These are phyloP conservation scores for Vicia sativa DNA, from an alignment of 306 rosid genomes.

Conservation along the genomic window DNA sequence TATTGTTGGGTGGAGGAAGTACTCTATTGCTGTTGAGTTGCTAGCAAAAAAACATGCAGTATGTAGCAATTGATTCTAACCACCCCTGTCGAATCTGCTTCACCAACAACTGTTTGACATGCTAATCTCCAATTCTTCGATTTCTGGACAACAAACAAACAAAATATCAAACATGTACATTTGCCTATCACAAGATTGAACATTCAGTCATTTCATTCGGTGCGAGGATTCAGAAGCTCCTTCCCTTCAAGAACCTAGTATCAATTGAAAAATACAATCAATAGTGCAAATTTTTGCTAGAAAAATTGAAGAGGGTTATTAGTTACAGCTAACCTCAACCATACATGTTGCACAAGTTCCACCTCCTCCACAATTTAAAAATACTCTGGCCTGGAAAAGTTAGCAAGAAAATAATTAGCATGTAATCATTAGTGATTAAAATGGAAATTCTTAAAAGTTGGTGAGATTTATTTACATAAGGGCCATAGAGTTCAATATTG, in stretches of 20 bases:
- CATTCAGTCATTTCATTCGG: slow-evolving; percentile 38
- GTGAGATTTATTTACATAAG: slow-evolving; percentile 60
- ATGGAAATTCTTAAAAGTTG: not conserved
- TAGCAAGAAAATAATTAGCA: slow-evolving; percentile 22
- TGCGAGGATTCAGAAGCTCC: slow-evolving; percentile 76
- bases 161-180: not conserved
- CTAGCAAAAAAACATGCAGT: too few relatives aligned
- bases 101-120: slow-evolving; percentile 86
- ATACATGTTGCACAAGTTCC: slow-evolving; percentile 91
- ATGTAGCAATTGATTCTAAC: too few relatives aligned
- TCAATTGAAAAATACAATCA: slow-evolving; percentile 19
- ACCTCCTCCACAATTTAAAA: slow-evolving; percentile 82
- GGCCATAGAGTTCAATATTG: slow-evolving; percentile 79
- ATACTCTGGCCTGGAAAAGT: slow-evolving; percentile 56
- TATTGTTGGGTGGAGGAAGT: too few relatives aligned
- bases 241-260: slow-evolving; percentile 72
- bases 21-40: too few relatives aligned
- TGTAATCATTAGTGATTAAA: not conserved
- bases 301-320: not conserved
- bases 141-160: slow-evolving; percentile 57
- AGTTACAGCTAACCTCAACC: slow-evolving; percentile 71
- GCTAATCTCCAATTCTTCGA: slow-evolving; percentile 97
- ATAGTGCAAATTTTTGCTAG: not conserved
- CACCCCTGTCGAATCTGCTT: slow-evolving; percentile 74
- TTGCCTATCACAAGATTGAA: not conserved